A percentile compares a stretch with the other conserved stretches of the same genome.
Evolutionary conservation across 1,284 basidiomycete species (phyloP).

Genomic region (Abortiporus biennis): DNA sequence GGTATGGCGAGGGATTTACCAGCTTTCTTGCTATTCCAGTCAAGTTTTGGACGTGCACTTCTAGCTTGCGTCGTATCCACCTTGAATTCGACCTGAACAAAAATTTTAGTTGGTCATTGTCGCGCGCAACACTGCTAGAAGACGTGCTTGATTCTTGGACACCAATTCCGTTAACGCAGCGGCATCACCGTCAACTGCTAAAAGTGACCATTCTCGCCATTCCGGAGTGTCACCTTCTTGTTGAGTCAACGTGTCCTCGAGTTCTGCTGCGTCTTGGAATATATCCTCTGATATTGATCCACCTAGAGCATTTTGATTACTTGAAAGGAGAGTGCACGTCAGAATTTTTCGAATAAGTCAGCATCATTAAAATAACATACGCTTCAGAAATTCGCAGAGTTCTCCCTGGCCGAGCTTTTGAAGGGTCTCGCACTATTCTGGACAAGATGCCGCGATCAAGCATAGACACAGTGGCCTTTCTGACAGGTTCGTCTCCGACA

Average conservation of each 20-base stretch:
- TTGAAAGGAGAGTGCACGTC: constrained; percentile 17
- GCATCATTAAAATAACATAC: constrained; percentile 26
- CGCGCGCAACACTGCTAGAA: not conserved
- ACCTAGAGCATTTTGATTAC: constrained; percentile 65
- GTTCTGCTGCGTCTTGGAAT: constrained; percentile 59
- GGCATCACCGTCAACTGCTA: constrained; percentile 68
- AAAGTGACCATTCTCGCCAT: constrained; percentile 68
- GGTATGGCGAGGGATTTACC: constrained; percentile 34
- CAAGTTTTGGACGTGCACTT: constrained; percentile 44
- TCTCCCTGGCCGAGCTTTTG: constrained; percentile 58
- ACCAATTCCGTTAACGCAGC: constrained; percentile 66
- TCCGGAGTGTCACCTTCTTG: constrained; percentile 32
- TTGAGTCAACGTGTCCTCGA: constrained; percentile 44
- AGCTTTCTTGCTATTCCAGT: constrained; percentile 84
- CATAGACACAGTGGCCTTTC: constrained; percentile 50
- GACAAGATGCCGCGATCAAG: constrained; percentile 58
- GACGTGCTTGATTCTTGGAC: constrained; percentile 57
- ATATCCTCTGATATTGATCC: constrained; percentile 57
- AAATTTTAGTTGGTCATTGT: not conserved
- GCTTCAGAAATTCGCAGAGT: constrained; percentile 69
- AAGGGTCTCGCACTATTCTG: constrained; percentile 56
- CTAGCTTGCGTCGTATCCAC: constrained; percentile 60
- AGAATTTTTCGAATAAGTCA: not conserved
- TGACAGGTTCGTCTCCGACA: constrained; percentile 47
- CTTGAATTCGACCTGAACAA: constrained; percentile 52